Evolutionary conservation across 257 asterid genomes (phyloP).

Genomic region (Leptodermis oblonga): DNA sequence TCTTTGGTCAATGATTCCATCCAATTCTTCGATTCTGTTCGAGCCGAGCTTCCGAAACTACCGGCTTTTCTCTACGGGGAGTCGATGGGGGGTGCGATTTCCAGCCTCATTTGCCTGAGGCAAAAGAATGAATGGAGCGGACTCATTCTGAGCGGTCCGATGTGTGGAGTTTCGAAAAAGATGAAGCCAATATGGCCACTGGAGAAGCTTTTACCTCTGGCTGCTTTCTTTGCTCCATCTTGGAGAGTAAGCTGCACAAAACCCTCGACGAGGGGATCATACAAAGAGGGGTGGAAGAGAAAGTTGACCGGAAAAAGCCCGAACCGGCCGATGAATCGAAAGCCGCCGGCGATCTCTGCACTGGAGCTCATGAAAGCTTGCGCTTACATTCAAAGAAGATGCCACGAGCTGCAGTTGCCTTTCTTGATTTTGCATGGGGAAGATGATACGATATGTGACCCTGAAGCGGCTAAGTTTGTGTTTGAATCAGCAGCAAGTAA

Average conservation of each 20-base stretch:
- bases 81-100: constrained; percentile 71
- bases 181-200: constrained; percentile 74
- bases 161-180: constrained; percentile 69
- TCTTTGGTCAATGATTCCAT: constrained; percentile 53
- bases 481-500: constrained; percentile 44
- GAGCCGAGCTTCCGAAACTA: constrained; percentile 31
- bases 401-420: constrained; percentile 48
- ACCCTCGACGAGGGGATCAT: constrained; percentile 48
- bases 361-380: constrained; percentile 54
- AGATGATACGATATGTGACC: constrained; percentile 64
- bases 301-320: constrained; percentile 52
- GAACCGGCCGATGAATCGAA: constrained; percentile 35
- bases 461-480: constrained; percentile 45
- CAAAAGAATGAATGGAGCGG: constrained; percentile 66
- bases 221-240: constrained; percentile 55
- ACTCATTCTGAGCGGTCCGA: constrained; percentile 58
- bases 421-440: constrained; percentile 71
- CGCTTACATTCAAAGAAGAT: constrained; percentile 35
- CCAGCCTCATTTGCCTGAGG: constrained; percentile 43
- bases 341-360: constrained; percentile 62
- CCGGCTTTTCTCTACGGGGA: constrained; percentile 83
- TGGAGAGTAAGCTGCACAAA: constrained; percentile 55
- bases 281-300: constrained; percentile 60
- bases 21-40: constrained; percentile 41
- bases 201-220: constrained; percentile 58